These are phyloP conservation scores for Saccharomycopsis microspora DNA, from an alignment of 805 yeast species.

Conservation along the genomic window DNA sequence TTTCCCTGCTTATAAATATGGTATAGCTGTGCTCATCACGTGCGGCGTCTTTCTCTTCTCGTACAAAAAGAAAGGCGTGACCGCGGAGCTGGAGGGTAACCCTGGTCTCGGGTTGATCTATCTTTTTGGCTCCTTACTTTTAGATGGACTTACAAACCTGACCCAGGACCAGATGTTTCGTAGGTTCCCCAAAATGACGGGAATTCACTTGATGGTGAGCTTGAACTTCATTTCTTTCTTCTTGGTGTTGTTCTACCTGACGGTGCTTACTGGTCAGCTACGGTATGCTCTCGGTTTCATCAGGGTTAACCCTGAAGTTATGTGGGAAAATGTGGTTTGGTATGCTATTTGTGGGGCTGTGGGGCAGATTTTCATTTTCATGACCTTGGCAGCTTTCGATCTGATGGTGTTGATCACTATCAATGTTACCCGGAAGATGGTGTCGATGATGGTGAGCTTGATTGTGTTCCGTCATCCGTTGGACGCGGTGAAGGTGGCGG, in stretches of 20 bases:
- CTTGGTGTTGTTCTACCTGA: slow-evolving; percentile 39
- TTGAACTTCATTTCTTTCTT: slow-evolving; percentile 35
- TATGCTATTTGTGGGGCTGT: slow-evolving; percentile 77
- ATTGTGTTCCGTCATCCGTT: slow-evolving; percentile 75
- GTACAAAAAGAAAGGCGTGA: slow-evolving; percentile 24
- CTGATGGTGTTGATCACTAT: slow-evolving; percentile 81
- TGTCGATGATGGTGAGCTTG: slow-evolving; percentile 87
- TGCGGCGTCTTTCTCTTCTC: slow-evolving; percentile 77
- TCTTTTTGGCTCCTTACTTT: slow-evolving; percentile 49
- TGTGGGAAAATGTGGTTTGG: slow-evolving; percentile 44
- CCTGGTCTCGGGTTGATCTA: slow-evolving; percentile 43
- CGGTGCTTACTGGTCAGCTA: slow-evolving; percentile 37
- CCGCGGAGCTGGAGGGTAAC: slow-evolving; percentile 29
- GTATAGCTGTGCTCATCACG: slow-evolving; percentile 72
- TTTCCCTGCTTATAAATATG: slow-evolving; percentile 67
- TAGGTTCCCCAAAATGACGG: slow-evolving; percentile 41
- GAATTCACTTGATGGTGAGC: slow-evolving; percentile 81
- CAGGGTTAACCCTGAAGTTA: slow-evolving; percentile 33
- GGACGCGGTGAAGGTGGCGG: slow-evolving; percentile 57
- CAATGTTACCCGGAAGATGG: slow-evolving; percentile 93
- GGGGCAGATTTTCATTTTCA: slow-evolving; percentile 90
- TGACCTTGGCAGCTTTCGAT: slow-evolving; percentile 74
- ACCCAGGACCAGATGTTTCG: slow-evolving; percentile 78
- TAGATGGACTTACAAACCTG: slow-evolving; percentile 90
- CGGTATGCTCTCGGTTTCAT: slow-evolving; percentile 39